phyloP scores from a whole-genome alignment of 2,329 filamentous ascomycete species.

The Aspergillus sp. region DNA sequence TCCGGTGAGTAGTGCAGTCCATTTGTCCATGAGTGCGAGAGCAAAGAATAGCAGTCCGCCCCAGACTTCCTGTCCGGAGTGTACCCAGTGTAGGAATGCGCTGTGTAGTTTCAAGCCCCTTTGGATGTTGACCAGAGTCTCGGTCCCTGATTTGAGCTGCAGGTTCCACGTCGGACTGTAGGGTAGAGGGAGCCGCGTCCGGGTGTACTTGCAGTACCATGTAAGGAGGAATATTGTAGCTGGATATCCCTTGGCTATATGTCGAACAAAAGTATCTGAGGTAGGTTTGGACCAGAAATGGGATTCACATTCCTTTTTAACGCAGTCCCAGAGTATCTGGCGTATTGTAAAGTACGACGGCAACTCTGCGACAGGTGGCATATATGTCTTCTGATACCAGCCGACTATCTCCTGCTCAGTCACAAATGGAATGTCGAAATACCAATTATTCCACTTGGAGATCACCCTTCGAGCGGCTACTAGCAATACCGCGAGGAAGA shows the following conservation, averaged over 20 bases:
- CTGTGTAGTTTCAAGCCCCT: slow-evolving; percentile 57
- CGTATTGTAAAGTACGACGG: slow-evolving; percentile 5
- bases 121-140: slow-evolving; percentile 54
- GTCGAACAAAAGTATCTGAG: slow-evolving; percentile 47
- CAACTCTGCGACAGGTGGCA: slow-evolving; percentile 8
- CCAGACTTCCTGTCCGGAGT: slow-evolving; percentile 54
- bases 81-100: slow-evolving; percentile 57
- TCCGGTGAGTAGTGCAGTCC: slow-evolving; percentile 52
- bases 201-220: slow-evolving; percentile 49
- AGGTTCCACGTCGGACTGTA: slow-evolving; percentile 59
- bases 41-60: slow-evolving; percentile 56
- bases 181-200: slow-evolving; percentile 47
- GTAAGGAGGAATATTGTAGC: slow-evolving; percentile 54
- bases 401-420: slow-evolving; percentile 36
- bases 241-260: slow-evolving; percentile 51
- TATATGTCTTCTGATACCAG: slow-evolving; percentile 40
- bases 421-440: slow-evolving; percentile 36
- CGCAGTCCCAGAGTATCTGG: slow-evolving; percentile 45
- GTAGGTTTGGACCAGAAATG: slow-evolving; percentile 44
- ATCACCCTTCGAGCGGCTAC: slow-evolving; percentile 54
- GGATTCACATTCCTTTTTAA: slow-evolving; percentile 45
- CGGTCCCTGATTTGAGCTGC: slow-evolving; percentile 53
- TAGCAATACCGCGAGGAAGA: slow-evolving; percentile 53
- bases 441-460: slow-evolving; percentile 60
- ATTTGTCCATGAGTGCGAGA: slow-evolving; percentile 56